Evolutionary conservation across 2,329 filamentous ascomycete species (phyloP).

Genomic region (Alternaria tenuissima): DNA sequence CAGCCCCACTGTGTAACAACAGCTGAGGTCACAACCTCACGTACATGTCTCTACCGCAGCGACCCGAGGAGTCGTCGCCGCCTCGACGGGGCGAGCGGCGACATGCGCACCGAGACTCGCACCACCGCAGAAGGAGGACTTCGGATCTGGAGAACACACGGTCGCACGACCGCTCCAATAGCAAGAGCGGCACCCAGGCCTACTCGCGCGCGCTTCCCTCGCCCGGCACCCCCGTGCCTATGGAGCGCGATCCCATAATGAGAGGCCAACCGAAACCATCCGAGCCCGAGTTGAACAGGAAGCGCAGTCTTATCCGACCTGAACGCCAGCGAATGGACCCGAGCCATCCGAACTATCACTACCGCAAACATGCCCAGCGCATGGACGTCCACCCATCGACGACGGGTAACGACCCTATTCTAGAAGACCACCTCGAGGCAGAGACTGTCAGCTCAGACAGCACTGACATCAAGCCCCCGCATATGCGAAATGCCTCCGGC

Average conservation of each 20-base stretch:
- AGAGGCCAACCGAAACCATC: slow-evolving; percentile 45
- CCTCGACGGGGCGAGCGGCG: slow-evolving; percentile 58
- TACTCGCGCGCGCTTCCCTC: slow-evolving; percentile 55
- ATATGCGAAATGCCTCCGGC: slow-evolving; percentile 50
- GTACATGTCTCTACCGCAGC: slow-evolving; percentile 61
- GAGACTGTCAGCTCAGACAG: slow-evolving; percentile 70
- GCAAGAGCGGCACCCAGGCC: slow-evolving; percentile 53
- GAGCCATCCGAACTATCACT: slow-evolving; percentile 94
- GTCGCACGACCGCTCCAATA: slow-evolving; percentile 49
- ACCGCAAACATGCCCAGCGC: slow-evolving; percentile 90
- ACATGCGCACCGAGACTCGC: slow-evolving; percentile 69
- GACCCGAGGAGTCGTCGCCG: slow-evolving; percentile 67
- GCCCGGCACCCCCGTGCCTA: slow-evolving; percentile 51
- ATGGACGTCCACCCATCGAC: slow-evolving; percentile 91
- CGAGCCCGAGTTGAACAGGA: slow-evolving; percentile 68
- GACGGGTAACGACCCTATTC: slow-evolving; percentile 88
- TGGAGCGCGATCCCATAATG: slow-evolving; percentile 64
- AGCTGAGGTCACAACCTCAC: slow-evolving; percentile 36
- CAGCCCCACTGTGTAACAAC: slow-evolving; percentile 24
- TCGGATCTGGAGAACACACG: slow-evolving; percentile 74
- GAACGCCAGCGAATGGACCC: slow-evolving; percentile 85
- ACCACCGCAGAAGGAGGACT: slow-evolving; percentile 59
- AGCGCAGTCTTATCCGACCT: slow-evolving; percentile 87
- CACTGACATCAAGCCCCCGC: slow-evolving; percentile 61
- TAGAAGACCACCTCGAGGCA: slow-evolving; percentile 70